phyloP scores from a whole-genome alignment of 805 yeast genomes.

The Candida silvicultrix region DNA sequence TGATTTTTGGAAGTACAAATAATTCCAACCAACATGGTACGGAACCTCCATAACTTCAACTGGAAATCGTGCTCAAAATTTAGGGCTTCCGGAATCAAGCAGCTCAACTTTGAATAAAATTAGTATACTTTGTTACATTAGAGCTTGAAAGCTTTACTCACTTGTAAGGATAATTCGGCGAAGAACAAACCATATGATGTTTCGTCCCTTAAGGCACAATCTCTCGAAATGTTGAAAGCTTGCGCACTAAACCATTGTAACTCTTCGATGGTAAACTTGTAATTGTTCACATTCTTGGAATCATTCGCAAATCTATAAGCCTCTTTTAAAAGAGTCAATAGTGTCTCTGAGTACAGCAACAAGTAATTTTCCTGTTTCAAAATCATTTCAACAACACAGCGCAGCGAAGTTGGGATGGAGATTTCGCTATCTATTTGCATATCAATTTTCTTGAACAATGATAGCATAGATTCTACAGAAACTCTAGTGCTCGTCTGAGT shows the following conservation, averaged over 20 bases:
- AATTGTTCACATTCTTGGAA: conserved; percentile 2
- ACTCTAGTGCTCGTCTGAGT: conserved; percentile 20
- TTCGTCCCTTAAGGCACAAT: conserved; percentile 15
- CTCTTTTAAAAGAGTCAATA: conserved; percentile 9
- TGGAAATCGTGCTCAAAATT: conserved; percentile 18
- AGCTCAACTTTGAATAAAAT: conserved; percentile 7
- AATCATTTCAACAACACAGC: conserved; percentile 27
- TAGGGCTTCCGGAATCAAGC: conserved; percentile 19
- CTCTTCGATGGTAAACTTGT: conserved; percentile 25
- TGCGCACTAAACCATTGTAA: conserved; percentile 35
- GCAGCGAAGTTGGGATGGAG: conserved; percentile 22
- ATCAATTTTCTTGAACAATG: conserved; percentile 21
- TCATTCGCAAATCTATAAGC: conserved; percentile 9
- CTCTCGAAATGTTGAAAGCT: conserved; percentile 26
- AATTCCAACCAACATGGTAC: conserved; percentile 10
- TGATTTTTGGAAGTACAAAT: conserved; percentile 11
- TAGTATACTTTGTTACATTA: conserved; percentile 9
- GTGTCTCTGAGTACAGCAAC: conserved; percentile 6
- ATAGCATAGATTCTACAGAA: conserved; percentile 20
- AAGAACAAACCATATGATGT: conserved; percentile 13
- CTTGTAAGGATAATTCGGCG: conserved; percentile 13
- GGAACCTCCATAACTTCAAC: conserved; percentile 13
- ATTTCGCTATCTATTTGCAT: conserved; percentile 9
- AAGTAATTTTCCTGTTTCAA: conserved; percentile 14
- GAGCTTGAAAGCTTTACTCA: conserved; percentile 15